Base-by-base conservation (phyloP, 257 asterid species). In the Mitragyna speciosa region DNA sequence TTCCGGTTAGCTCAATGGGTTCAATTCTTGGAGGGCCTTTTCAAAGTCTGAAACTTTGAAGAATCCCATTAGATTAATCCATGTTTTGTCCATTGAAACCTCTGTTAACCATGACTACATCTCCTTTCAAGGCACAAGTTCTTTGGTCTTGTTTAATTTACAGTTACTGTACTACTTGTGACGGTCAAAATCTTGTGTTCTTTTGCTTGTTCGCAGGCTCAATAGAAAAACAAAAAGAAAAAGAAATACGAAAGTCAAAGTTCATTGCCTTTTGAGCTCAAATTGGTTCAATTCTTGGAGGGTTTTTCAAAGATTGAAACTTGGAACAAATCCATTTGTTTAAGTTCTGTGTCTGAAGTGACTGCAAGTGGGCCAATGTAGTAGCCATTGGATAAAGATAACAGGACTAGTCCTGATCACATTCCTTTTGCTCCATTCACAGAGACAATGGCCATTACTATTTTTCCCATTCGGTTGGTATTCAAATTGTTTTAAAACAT, bases 321-420 rank as follows among this genome's bases (percentile, higher is more conserved):
- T 81, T 75, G n/a, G 64, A 39, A 70, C 78, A 52, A 79, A 64
- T 78, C 76, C 84, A 79, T 80, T 77, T 74, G 39, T 75, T 61
- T 71, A 71, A 72, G 49, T 10, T 80, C 78, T 72, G 72, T 75
- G 78, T 77, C 77, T 79, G 77, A 75, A 70, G 70, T 72, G 70
- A 84, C 63, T 70, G 49, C 70, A 78, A 82, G 89, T 87, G 92
- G 94, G 82, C 82, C 92, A 85, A 36, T 68, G 77, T 63, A 61
- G 67, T 84, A 80, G 90, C 61, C 81, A 72, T 59, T 68, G 84
- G 83, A 80, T 78, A 80, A 78, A 73, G 82, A 79, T 77, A 11
- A 36, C 63, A n/a, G 22, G 78, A 22, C 3, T 9, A 41, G 10
- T 70, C 59, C 66, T 52, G 65, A 43, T 64, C 72, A 54, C 24